Base-by-base conservation (phyloP, 139 green algal genomes). In the Edaphochlamys debaryana region DNA sequence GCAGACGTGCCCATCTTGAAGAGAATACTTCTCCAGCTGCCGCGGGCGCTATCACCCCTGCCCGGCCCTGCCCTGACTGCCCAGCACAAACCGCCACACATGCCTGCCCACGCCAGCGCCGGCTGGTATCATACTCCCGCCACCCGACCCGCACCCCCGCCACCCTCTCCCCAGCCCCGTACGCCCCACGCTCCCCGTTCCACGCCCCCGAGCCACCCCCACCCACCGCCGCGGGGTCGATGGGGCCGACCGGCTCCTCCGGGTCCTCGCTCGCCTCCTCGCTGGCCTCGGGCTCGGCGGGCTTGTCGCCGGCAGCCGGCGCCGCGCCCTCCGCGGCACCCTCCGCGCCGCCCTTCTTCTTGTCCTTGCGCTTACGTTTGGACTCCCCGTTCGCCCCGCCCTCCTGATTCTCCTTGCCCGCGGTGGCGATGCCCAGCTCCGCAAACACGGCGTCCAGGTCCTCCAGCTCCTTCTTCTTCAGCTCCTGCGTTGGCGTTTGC, bases 381-480 rank as follows among this genome's bases (percentile, higher is more conserved):
- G 50, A 77, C 60, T 79, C 83, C 22, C 56, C 77, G 36, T 80
- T 67, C 19, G 34, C 64, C 4, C 62, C 76, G 0, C 22, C 60
- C 42, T 52, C 62, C n/a, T 73, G 41, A 42, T 66, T 73, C 37
- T 74, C 79, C 70, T 90, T 84, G 22, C 56, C 88, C 17, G 29
- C 34, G 32, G 13, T 37, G 36, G 67, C 67, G 32, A 94, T 91
- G 42, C 91, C 91, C 37, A 94, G 79, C 84, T 94, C 86, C 7
- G 84, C 83, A 68, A 94, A 89, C 60, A 93, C 82, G 0, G 89
- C 89, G 48, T 94, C 89, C 30, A 94, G 71, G 74, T 93, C 91
- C 45, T 94, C 87, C 77, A 94, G 88, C 82, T 94, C 91, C 88
- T 94, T 94, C 85, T 94, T 93, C 79, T 94, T 94, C 60, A 92